Evolutionary conservation across 768 basidiomycete genomes (phyloP).

Genomic region (Cubamyces sp.): DNA sequence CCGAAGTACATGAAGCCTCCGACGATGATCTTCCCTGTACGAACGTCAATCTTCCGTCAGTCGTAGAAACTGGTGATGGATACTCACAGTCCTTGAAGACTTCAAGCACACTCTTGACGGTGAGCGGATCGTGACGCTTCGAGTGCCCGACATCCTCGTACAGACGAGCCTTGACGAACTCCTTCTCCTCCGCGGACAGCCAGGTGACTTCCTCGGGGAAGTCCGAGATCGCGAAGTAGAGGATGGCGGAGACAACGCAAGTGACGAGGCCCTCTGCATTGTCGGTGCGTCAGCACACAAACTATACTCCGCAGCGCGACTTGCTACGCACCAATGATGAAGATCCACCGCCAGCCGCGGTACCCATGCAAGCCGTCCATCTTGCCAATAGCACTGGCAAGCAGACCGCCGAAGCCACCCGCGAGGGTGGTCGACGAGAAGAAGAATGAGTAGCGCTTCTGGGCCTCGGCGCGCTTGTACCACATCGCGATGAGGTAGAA

Average conservation of each 20-base stretch:
- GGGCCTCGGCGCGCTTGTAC: constrained; percentile 43
- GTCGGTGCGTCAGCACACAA: neutral
- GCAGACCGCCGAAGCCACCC: constrained; percentile 42
- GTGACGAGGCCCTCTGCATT: constrained; percentile 42
- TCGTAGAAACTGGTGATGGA: too few relatives aligned
- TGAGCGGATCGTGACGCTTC: constrained; percentile 28
- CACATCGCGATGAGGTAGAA: constrained; percentile 41
- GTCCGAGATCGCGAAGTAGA: constrained; percentile 41
- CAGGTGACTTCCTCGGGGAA: constrained; percentile 39
- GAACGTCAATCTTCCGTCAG: neutral
- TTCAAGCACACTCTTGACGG: constrained; percentile 26
- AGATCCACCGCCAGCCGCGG: constrained; percentile 39
- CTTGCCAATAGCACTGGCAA: constrained; percentile 39
- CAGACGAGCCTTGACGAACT: constrained; percentile 36
- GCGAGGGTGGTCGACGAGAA: constrained; percentile 45
- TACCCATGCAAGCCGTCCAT: constrained; percentile 38
- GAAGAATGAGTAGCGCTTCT: constrained; percentile 42
- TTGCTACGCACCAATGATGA: constrained; percentile 34
- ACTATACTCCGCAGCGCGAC: neutral
- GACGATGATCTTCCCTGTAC: constrained; percentile 32
- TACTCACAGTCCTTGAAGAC: constrained; percentile 35
- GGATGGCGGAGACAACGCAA: constrained; percentile 35
- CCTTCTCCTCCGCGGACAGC: constrained; percentile 36
- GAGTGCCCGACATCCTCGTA: constrained; percentile 36
- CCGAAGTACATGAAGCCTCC: constrained; percentile 40